Percentiles rank a stretch among this genome's conserved stretches.
Conservation (phyloP, 768 basidiomycete species). For the Naganishia onofrii region DNA sequence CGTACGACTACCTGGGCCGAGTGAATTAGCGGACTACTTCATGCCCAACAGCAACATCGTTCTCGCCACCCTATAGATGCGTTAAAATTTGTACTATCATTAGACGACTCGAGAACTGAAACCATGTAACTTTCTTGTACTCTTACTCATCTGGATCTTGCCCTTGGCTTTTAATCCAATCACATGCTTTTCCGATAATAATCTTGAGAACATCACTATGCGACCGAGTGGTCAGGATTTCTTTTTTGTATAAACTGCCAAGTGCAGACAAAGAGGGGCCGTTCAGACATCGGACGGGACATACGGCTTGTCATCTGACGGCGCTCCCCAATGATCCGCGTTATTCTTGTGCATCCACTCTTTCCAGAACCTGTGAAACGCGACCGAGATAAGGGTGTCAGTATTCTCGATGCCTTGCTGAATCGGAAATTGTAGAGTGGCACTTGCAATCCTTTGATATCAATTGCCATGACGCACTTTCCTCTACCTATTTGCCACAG, state of each 20-base stretch:
- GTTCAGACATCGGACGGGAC: no score
- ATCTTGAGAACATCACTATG: conserved; percentile 14
- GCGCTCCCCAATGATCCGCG: conserved; percentile 14
- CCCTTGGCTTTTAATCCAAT: conserved; percentile 24
- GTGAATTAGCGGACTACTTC: no score
- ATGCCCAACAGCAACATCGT: conserved; percentile 13
- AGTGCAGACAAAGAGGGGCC: no score
- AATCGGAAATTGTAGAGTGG: not conserved
- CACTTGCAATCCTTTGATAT: conserved; percentile 2
- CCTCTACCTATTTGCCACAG: no score
- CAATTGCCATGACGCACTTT: conserved; percentile 7
- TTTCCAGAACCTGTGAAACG: conserved; percentile 16
- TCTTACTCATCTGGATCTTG: conserved; percentile 26
- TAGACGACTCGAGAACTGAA: not conserved
- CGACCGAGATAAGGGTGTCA: not conserved
- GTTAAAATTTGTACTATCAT: not conserved
- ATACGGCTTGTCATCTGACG: conserved; percentile 8
- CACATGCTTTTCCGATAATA: conserved; percentile 14
- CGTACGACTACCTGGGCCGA: no score
- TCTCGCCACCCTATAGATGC: conserved; percentile 5
- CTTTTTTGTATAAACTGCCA: no score
- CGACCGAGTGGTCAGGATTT: not conserved
- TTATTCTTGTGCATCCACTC: conserved; percentile 25
- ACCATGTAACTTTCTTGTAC: no score
- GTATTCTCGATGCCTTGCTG: not conserved